Percentiles rank a stretch among this genome's conserved stretches.
Evolutionary conservation across 1,284 basidiomycete species (phyloP).

Genomic region (Trichosporon faecale): DNA sequence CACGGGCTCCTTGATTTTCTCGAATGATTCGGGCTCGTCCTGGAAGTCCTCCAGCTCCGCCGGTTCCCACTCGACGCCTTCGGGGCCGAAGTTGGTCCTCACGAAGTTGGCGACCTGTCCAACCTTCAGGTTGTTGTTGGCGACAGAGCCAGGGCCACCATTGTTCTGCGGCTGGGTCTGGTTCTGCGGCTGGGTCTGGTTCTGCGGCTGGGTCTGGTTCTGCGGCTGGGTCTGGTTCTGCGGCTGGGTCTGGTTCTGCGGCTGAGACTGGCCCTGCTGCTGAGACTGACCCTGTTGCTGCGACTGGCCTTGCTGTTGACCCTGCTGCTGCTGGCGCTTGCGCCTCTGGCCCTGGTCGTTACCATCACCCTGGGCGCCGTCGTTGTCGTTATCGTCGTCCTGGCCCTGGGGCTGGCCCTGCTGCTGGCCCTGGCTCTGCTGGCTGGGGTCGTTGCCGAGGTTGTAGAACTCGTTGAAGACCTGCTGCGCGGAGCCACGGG

Average conservation of each 20-base stretch:
- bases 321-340: not conserved
- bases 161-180: not conserved
- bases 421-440: not conserved
- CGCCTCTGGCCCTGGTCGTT: not conserved
- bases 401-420: not conserved
- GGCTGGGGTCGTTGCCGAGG: constrained; percentile 52
- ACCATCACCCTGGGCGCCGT: not conserved
- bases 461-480: constrained; percentile 68
- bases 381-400: not conserved
- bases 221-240: not conserved
- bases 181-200: not conserved
- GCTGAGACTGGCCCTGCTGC: not conserved
- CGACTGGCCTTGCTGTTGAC: too few relatives aligned
- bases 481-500: constrained; percentile 61
- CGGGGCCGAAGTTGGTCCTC: constrained; percentile 64
- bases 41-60: constrained; percentile 63
- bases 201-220: not conserved
- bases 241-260: not conserved
- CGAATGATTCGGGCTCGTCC: constrained; percentile 64
- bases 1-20: constrained; percentile 67
- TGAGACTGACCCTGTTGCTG: not conserved
- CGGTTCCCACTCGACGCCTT: constrained; percentile 75
- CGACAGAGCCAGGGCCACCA: not conserved
- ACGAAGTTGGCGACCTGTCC: constrained; percentile 62
- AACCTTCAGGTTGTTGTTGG: constrained; percentile 54